phyloP scores from a whole-genome alignment of 169 alveolate genomes.

The Eimeria sp. region DNA sequence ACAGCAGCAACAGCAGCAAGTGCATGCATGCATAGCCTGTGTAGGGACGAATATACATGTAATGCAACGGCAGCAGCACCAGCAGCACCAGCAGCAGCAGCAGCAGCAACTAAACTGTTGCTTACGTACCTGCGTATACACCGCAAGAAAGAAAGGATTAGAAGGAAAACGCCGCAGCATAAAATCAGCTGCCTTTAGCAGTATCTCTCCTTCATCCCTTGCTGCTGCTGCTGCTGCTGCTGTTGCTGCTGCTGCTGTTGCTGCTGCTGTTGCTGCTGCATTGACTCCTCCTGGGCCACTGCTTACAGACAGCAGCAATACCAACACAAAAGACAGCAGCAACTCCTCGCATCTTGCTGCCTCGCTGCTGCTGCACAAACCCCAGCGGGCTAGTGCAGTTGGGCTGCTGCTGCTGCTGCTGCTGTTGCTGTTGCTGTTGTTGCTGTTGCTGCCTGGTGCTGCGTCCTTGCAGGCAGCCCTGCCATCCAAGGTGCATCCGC shows the following conservation, averaged over 20 bases:
- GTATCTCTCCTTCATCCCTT: neutral
- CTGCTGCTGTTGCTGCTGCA: neutral
- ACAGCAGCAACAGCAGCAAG: slow-evolving; percentile 21
- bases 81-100: neutral
- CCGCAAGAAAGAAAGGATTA: slow-evolving; percentile 63
- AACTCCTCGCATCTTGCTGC: slow-evolving; percentile 63
- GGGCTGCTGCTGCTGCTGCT: slow-evolving; percentile 11
- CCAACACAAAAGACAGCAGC: slow-evolving; percentile 45
- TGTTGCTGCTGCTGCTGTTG: neutral
- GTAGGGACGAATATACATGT: neutral
- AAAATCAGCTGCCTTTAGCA: slow-evolving; percentile 12
- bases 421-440: neutral
- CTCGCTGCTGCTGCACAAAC: slow-evolving; percentile 50
- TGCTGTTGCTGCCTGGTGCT: neutral
- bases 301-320: slow-evolving; percentile 51
- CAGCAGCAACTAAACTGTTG: neutral
- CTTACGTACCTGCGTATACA: slow-evolving; percentile 36
- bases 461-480: neutral
- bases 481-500: slow-evolving; percentile 19
- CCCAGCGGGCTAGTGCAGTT: neutral
- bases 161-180: slow-evolving; percentile 59
- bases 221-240: neutral
- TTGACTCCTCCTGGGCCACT: neutral
- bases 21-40: too few species aligned
- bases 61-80: neutral